A percentile compares a stretch with the other conserved stretches of the same genome.
Evolutionary conservation across 2,329 filamentous ascomycete species (phyloP).

Genomic region (Pestalotiopsis sp.): DNA sequence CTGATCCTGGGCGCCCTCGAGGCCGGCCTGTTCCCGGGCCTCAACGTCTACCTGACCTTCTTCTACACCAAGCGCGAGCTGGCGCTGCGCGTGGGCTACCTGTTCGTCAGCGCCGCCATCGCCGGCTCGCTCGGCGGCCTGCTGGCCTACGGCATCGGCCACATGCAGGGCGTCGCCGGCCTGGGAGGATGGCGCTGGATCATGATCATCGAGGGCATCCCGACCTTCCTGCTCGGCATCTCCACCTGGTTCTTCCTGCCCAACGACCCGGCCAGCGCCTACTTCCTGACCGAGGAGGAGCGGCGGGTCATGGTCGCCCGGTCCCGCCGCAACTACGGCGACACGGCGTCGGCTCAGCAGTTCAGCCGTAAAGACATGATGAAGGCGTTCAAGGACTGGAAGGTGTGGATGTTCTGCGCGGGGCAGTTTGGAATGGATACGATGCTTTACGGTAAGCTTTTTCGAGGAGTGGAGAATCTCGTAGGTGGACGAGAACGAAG

Average conservation of each 20-base stretch:
- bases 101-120: conserved; percentile 72
- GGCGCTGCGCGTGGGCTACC: conserved; percentile 71
- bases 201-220: conserved; percentile 58
- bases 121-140: conserved; percentile 75
- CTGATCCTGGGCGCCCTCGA: conserved; percentile 71
- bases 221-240: conserved; percentile 56
- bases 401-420: conserved; percentile 70
- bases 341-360: conserved; percentile 46
- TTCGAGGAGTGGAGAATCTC: not conserved
- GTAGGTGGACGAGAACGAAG: not conserved
- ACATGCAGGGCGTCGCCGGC: conserved; percentile 69
- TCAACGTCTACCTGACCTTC: conserved; percentile 72
- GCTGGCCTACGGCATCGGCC: conserved; percentile 73
- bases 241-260: conserved; percentile 60
- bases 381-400: conserved; percentile 74
- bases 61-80: conserved; percentile 78
- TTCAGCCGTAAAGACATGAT: conserved; percentile 64
- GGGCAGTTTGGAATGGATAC: conserved; percentile 75
- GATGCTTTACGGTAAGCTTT: conserved; percentile 66
- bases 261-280: conserved; percentile 62
- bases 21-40: conserved; percentile 70
- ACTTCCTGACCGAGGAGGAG: conserved; percentile 62
- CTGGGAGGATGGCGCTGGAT: conserved; percentile 74
- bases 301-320: conserved; percentile 50
- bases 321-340: conserved; percentile 46